These are phyloP conservation scores for Spergularia marina DNA, from an alignment of 148 eudicot genomes.

Conservation along the genomic window DNA sequence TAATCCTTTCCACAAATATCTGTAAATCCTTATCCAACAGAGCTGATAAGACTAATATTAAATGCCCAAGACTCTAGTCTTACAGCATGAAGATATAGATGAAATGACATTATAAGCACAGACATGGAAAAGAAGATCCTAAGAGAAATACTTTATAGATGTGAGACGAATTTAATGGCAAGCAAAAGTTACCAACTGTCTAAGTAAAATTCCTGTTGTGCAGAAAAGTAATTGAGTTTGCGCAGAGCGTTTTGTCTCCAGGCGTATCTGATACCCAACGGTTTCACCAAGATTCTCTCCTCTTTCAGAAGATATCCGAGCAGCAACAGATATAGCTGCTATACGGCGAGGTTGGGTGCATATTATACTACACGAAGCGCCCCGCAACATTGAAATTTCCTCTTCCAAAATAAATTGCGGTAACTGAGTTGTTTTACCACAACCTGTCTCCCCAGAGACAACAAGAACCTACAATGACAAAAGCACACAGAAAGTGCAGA, in stretches of 20 bases:
- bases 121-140: neutral
- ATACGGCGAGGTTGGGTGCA: slow-evolving; percentile 99
- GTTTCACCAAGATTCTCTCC: slow-evolving; percentile 89
- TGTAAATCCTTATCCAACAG: neutral
- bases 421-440: slow-evolving; percentile 98
- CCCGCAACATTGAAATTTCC: slow-evolving; percentile 72
- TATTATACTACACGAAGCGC: slow-evolving; percentile 76
- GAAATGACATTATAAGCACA: neutral
- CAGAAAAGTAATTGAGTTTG: slow-evolving; percentile 83
- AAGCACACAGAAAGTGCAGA: neutral
- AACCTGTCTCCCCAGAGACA: slow-evolving; percentile 99
- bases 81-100: neutral
- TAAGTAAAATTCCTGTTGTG: slow-evolving; percentile 91
- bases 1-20: neutral
- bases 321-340: slow-evolving; percentile 94
- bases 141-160: neutral
- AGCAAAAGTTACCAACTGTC: slow-evolving; percentile 60
- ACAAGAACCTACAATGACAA: slow-evolving; percentile 66
- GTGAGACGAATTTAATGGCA: neutral
- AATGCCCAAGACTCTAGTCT: neutral
- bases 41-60: slow-evolving; percentile 4
- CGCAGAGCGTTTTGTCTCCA: slow-evolving; percentile 79
- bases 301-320: slow-evolving; percentile 89
- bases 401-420: slow-evolving; percentile 93
- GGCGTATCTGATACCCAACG: slow-evolving; percentile 92